Percentiles rank a stretch among this genome's conserved stretches.
These are phyloP conservation scores for Leptodermis oblonga DNA, from an alignment of 257 asterid species.

Conservation along the genomic window DNA sequence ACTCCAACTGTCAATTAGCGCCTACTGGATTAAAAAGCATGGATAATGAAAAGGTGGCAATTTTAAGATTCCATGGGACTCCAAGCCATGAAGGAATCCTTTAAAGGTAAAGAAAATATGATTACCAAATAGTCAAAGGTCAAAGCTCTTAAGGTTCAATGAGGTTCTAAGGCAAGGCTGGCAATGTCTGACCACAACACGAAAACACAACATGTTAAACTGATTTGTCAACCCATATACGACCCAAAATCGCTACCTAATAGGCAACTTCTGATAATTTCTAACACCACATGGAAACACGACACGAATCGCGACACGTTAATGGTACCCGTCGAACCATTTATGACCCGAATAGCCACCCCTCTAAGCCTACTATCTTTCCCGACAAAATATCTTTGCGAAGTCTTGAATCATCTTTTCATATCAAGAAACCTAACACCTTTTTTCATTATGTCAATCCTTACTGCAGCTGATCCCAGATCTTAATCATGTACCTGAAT, in stretches of 20 bases:
- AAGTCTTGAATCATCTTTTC: neutral
- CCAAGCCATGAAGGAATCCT: neutral
- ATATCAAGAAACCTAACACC: neutral
- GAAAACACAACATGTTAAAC: no score
- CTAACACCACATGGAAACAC: no score
- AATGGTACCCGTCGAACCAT: no score
- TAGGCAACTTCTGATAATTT: no score
- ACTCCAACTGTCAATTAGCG: neutral
- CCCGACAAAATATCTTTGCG: neutral
- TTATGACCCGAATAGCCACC: no score
- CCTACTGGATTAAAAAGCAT: neutral
- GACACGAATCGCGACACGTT: no score
- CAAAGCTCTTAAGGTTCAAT: neutral
- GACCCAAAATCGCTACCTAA: no score
- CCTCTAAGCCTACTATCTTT: constrained; percentile 2
- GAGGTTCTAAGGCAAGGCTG: no score
- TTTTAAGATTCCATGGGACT: neutral
- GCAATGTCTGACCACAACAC: no score
- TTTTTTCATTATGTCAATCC: neutral
- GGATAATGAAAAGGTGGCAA: neutral
- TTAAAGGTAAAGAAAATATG: neutral
- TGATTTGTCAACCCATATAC: no score
- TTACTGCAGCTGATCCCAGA: neutral
- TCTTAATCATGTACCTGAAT: constrained; percentile 1
- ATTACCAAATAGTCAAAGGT: neutral